Base-by-base conservation (phyloP, 345 rosid species). In the Euphorbia tirucalli region DNA sequence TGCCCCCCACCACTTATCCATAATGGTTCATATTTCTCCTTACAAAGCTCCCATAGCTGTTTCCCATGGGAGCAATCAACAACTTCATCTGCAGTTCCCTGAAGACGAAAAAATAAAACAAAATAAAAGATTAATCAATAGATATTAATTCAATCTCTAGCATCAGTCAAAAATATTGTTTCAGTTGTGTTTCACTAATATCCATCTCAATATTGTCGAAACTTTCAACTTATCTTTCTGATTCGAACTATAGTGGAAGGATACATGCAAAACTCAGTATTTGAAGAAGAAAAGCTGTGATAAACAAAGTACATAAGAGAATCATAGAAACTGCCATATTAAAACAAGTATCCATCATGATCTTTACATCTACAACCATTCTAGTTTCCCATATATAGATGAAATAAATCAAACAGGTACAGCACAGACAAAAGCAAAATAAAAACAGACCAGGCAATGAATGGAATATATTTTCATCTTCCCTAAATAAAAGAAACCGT, bases 1-100 rank as follows among this genome's bases (percentile, higher is more conserved):
- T 93, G 98, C 39, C 96, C 97, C 22, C 96, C 97, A 39, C 98
- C 93, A 69, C 19, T 87, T 73, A 91, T 77, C 98, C 98, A 91
- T 63, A 91, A 77, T 49, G 97, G 98, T 55, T 93, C 96, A 56
- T 89, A 88, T 81, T 89, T 93, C 24, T 82, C 82, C 82, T 86
- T 88, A 83, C 96, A 88, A 24, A 89, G 94, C 79, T 91, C 93
- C 84, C 86, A 87, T 9, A 91, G 93, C 77, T 89, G 91, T 75
- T 76, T 91, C 65, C 98, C 97, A 22, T 91, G 98, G 30, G 89
- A 91, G 75, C 88, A 93, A 78, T 88, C 93, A 70, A 93, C 97
- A 37, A 93, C 93, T 72, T 89, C 97, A 84, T 93, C 97, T 13
- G 89, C 80, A 62, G 96, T 90, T 55, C 96, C 97, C 93, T 93